These are phyloP conservation scores for Trichoderma endophyticum DNA, from an alignment of 2,329 filamentous ascomycete species.

Conservation along the genomic window DNA sequence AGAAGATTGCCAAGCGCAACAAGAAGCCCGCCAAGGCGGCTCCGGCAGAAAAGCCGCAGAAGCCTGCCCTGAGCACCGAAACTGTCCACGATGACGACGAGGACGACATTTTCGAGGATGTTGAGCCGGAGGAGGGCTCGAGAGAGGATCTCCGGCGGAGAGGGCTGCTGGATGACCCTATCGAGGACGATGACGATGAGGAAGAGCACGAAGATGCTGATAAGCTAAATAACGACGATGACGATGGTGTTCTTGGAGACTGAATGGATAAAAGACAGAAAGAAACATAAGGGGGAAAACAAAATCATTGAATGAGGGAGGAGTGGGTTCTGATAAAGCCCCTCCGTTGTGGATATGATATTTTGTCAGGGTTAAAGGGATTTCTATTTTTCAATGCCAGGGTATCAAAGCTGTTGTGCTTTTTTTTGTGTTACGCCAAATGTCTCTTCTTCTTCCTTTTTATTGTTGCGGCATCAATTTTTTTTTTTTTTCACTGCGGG, in stretches of 20 bases:
- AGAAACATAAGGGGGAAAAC: background rate
- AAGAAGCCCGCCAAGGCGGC: slow-evolving; percentile 36
- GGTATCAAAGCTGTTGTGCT: background rate
- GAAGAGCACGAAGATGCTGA: slow-evolving; percentile 26
- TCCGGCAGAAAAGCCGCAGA: slow-evolving; percentile 31
- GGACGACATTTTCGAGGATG: slow-evolving; percentile 45
- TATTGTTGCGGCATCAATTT: background rate
- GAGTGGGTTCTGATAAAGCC: background rate
- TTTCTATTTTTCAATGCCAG: background rate
- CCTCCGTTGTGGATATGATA: background rate
- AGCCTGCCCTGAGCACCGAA: slow-evolving; percentile 41
- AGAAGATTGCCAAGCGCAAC: slow-evolving; percentile 48
- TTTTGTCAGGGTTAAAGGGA: background rate
- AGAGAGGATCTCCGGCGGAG: slow-evolving; percentile 54
- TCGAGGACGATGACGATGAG: slow-evolving; percentile 35
- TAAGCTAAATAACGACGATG: slow-evolving; percentile 36
- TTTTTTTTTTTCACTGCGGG: background rate
- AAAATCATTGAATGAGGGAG: slow-evolving; percentile 15
- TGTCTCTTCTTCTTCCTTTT: background rate
- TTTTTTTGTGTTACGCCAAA: background rate
- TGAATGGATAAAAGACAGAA: slow-evolving; percentile 28
- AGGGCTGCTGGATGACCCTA: slow-evolving; percentile 50
- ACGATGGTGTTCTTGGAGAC: slow-evolving; percentile 47
- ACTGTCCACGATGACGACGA: slow-evolving; percentile 42
- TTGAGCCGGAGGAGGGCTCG: slow-evolving; percentile 57